A percentile compares a stretch with the other conserved stretches of the same genome.
Evolutionary conservation across 176 grass and related monocot genomes (phyloP).

Genomic region (Oryza meridionalis): DNA sequence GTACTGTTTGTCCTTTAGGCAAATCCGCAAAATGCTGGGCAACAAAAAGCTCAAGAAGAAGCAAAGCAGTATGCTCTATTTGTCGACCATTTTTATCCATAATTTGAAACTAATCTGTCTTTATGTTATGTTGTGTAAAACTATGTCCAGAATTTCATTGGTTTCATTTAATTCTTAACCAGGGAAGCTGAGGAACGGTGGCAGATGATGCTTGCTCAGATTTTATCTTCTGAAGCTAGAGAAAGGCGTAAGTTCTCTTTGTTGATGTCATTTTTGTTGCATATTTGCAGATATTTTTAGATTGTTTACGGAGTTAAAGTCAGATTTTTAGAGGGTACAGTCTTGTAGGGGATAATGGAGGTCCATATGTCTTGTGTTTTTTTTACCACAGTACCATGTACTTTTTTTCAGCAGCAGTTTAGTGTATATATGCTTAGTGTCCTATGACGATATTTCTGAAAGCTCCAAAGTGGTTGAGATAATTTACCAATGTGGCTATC

Average conservation of each 20-base stretch:
- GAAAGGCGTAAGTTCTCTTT: constrained; percentile 69
- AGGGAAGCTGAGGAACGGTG: constrained; percentile 75
- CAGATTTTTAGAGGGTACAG: not conserved
- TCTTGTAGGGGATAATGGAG: too few relatives aligned
- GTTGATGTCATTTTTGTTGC: constrained; percentile 5
- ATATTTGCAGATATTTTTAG: not conserved
- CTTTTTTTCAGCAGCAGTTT: too few relatives aligned
- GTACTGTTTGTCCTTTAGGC: constrained; percentile 44
- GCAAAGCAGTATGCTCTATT: constrained; percentile 61
- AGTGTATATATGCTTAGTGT: too few relatives aligned
- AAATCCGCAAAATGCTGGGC: constrained; percentile 64
- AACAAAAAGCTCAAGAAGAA: constrained; percentile 72
- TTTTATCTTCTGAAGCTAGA: constrained; percentile 71
- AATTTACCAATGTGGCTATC: too few relatives aligned
- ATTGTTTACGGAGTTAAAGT: not conserved
- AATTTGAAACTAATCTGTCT: not conserved
- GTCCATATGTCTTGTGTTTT: too few relatives aligned
- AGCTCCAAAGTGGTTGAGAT: too few relatives aligned
- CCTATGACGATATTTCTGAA: too few relatives aligned
- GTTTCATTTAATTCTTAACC: constrained; percentile 1
- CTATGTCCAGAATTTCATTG: not conserved
- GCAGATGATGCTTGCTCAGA: constrained; percentile 74
- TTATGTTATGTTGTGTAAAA: constrained; percentile 11
- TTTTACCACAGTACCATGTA: too few relatives aligned
- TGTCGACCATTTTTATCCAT: not conserved